A percentile compares a stretch with the other conserved stretches of the same genome.
These are phyloP conservation scores for Pulveroboletus sp. DNA, from an alignment of 768 basidiomycete species.

Conservation along the genomic window DNA sequence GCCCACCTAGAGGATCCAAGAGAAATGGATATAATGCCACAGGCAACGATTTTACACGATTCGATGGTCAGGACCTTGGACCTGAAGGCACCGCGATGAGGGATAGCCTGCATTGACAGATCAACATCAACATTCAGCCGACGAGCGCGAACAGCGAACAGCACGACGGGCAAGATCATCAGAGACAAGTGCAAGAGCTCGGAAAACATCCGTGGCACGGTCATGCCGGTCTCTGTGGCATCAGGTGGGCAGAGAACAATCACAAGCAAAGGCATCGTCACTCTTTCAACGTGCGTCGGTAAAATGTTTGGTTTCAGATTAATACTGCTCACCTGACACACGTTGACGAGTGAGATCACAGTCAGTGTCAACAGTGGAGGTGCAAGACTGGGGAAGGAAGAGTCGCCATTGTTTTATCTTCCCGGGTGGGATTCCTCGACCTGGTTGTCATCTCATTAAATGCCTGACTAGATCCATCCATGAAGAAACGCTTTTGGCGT, in stretches of 20 bases:
- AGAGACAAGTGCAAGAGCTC: conserved; percentile 26
- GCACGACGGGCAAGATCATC: conserved; percentile 13
- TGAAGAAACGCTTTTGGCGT: neutral
- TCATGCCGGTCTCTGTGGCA: conserved; percentile 16
- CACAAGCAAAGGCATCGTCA: conserved; percentile 22
- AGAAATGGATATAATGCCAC: conserved; percentile 17
- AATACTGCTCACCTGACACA: conserved; percentile 19
- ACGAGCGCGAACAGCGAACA: neutral
- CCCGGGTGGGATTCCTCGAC: neutral
- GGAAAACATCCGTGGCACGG: conserved; percentile 15
- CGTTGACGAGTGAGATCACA: conserved; percentile 13
- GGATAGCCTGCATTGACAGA: conserved; percentile 26
- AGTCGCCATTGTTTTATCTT: conserved; percentile 8
- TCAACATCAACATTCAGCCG: neutral
- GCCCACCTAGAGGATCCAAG: conserved; percentile 40
- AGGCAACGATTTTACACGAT: neutral
- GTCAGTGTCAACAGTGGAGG: conserved; percentile 8
- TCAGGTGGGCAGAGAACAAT: conserved; percentile 26
- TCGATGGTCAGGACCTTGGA: no score
- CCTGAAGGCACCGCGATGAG: no score
- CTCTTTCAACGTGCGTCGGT: conserved; percentile 11
- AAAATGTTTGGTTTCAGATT: neutral
- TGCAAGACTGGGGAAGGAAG: neutral
- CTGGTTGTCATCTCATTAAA: neutral
- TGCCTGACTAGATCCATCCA: neutral